Conservation (phyloP, 139 green algal species). For the Chlamydomonas sp. region DNA sequence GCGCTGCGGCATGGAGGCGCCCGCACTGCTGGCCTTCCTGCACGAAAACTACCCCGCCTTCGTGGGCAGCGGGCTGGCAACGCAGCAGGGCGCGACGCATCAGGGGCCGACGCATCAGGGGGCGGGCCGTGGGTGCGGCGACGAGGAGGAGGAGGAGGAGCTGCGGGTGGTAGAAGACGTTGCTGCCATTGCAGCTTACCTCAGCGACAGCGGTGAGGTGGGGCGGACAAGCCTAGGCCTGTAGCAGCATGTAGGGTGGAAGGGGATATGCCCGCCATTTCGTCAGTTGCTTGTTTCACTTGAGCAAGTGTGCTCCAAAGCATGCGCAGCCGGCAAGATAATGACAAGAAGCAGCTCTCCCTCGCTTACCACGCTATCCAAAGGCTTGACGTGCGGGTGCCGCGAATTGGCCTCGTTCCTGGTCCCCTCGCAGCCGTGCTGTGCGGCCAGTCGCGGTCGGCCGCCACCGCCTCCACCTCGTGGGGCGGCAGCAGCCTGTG, state of each 20-base stretch:
- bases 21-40: constrained; percentile 18
- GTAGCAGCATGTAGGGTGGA: no score
- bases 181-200: constrained; percentile 4
- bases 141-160: neutral
- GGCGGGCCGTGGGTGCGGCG: neutral
- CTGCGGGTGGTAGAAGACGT: neutral
- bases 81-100: no score
- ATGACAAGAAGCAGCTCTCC: no score
- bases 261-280: no score
- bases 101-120: no score
- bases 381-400: neutral
- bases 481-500: constrained; percentile 23
- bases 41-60: constrained; percentile 36
- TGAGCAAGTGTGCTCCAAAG: no score
- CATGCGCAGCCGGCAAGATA: no score
- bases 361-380: no score
- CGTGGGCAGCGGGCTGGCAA: neutral
- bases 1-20: constrained; percentile 38
- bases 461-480: neutral
- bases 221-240: neutral
- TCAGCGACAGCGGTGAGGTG: constrained; percentile 21
- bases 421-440: constrained; percentile 14
- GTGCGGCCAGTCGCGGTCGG: constrained; percentile 10
- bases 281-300: no score
- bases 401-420: neutral